Evolutionary conservation across 2,329 filamentous ascomycete genomes (phyloP), one percentile per base, ranked within the genome.

Genomic region (Thielaviopsis populi): DNA sequence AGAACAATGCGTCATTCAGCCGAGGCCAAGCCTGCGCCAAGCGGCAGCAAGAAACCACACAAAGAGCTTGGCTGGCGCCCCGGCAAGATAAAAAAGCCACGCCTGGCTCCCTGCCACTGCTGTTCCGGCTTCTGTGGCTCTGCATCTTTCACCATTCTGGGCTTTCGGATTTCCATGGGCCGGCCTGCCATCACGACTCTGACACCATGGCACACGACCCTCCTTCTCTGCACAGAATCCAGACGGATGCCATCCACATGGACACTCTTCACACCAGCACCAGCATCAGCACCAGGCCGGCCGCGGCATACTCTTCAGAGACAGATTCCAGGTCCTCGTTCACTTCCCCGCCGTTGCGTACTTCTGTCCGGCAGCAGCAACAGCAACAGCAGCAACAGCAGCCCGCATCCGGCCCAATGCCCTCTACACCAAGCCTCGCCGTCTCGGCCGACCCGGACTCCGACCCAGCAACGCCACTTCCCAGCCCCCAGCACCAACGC

Each of bases 401-500:
- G 33, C 33, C 8, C n/a, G n/a, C n/a, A n/a, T n/a, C 33, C 8
- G 33, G 7, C 33, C 33, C 33, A 8, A 37, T 37, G 13, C 2
- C 13, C 53, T 37, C 17, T 11, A 10, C 15, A 17, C 7, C 17
- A 30, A n/a, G 5, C 8, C 17, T 19, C 24, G 15, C 27, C 15
- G 13, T 27, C 7, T 37, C 10, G 13, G 10, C 24, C 15, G 53
- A 19, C 24, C 27, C 24, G 10, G 53, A 2, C 53, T 37, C 27
- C 5, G 17, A 37, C 17, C 42, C 42, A 10, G 2, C 27, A 56
- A 19, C 15, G 24, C 15, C 53, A 6, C 24, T 2, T 13, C 8
- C 24, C 15, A 22, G n/a, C 53, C n/a, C 27, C 5, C 15, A 46
- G 19, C 59, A 61, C 33, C 59, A 61, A 19, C 24, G 72, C 24